Evolutionary conservation across 2,329 filamentous ascomycete species (phyloP).

Genomic region (Sarocladium strictum): DNA sequence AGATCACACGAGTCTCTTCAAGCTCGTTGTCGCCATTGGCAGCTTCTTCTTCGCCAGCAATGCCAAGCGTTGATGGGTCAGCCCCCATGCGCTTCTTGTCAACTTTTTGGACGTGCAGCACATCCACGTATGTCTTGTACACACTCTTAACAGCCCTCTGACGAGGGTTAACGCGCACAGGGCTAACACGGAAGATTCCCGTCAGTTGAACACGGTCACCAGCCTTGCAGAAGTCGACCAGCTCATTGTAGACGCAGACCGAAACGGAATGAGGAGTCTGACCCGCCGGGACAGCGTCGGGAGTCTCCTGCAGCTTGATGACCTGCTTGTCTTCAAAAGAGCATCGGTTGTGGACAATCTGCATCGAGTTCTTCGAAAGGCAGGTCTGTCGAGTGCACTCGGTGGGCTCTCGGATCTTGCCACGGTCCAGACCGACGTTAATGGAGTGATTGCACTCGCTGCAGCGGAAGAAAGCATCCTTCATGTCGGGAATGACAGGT

Average conservation of each 20-base stretch:
- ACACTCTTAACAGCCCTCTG: conserved; percentile 90
- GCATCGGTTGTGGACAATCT: conserved; percentile 94
- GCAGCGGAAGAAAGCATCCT: conserved; percentile 96
- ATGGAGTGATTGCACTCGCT: conserved; percentile 88
- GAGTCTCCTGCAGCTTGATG: conserved; percentile 96
- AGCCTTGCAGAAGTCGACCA: conserved; percentile 96
- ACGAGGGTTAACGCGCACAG: conserved; percentile 87
- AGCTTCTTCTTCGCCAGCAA: conserved; percentile 64
- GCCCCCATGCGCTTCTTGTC: conserved; percentile 92
- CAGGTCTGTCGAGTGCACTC: conserved; percentile 80
- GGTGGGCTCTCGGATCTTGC: conserved; percentile 92
- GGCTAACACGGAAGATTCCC: conserved; percentile 92
- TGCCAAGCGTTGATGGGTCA: conserved; percentile 80
- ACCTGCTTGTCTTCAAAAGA: conserved; percentile 96
- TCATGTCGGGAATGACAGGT: conserved; percentile 98
- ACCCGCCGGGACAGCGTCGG: conserved; percentile 87
- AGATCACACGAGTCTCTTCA: conserved; percentile 78
- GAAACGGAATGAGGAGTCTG: conserved; percentile 98
- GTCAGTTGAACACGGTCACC: conserved; percentile 95
- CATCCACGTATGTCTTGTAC: conserved; percentile 97
- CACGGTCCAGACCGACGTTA: conserved; percentile 86
- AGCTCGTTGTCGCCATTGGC: conserved; percentile 65
- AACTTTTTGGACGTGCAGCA: conserved; percentile 91
- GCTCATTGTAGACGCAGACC: conserved; percentile 90
- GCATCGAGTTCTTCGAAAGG: conserved; percentile 88